Evolutionary conservation across 805 yeast species (phyloP), one percentile per base, ranked within the genome.

Genomic region (Naumovozyma baii): DNA sequence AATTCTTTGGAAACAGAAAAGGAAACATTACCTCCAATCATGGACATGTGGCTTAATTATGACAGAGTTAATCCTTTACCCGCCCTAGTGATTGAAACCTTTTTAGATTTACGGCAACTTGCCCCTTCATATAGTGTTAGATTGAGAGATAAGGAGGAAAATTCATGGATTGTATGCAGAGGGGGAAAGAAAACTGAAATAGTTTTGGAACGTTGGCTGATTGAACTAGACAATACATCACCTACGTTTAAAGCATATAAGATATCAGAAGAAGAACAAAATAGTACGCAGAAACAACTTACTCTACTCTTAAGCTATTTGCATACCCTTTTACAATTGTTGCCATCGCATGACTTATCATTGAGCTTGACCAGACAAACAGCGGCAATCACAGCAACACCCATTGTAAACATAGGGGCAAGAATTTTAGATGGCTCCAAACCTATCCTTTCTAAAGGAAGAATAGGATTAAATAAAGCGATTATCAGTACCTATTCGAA

Each of bases 131-230:
- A 81, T 45, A 67, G 76, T 16, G 67, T 83, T 22, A 71, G 77
- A 26, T 57, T 83, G 31, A 66, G 66, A 20, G 88, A 81, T 48
- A 70, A 68, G 3, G 68, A 69, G 5, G 73, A 70, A 18, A 67
- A 68, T 45, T 52, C 70, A 12, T 78, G 81, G 73, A 64, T 72
- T 8, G 78, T 78, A 10, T 67, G 80, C 8, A 74, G 70, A 42
- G 81, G 80, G 12, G 67, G 72, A 2, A 76, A 73, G 51, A 82
- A 82, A 51, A 69, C 76, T 14, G 97, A 90, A 59, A 74, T 92
- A n/a, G 96, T 92, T 2, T 63, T 92, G 41, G 98, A 92, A 55
- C 71, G 98, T 43, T 92, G 98, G 98, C 68, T 86, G 18, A 64
- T 92, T 26, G 95, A 88, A 57, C 73, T 88, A 44, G 88, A 82